Conservation (phyloP, 2,329 filamentous ascomycete species). For the Clonostachys chloroleuca region DNA sequence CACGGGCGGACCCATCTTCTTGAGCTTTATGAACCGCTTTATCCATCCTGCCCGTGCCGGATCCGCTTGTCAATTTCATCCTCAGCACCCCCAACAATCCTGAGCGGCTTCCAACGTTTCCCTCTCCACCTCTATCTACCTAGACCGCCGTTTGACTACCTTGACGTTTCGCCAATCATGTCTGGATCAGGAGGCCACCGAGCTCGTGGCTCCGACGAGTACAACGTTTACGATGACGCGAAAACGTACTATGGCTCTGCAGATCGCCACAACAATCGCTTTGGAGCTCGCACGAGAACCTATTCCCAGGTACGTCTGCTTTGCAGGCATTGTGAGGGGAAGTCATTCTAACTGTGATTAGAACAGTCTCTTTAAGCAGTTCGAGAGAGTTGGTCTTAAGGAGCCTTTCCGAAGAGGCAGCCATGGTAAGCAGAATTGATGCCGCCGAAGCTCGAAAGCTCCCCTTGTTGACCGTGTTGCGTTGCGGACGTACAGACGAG, state of each 20-base stretch:
- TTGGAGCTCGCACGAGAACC: constrained; percentile 47
- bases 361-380: constrained; percentile 49
- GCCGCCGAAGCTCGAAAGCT: neutral
- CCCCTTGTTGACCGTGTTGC: neutral
- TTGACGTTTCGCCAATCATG: too few species aligned
- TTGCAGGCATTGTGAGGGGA: neutral
- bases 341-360: constrained; percentile 13
- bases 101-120: too few species aligned
- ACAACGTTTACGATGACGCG: constrained; percentile 50
- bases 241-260: constrained; percentile 55
- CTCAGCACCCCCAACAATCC: too few species aligned
- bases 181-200: neutral
- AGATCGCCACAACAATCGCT: constrained; percentile 44
- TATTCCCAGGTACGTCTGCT: constrained; percentile 44
- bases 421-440: constrained; percentile 38
- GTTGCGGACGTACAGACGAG: constrained; percentile 61
- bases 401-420: constrained; percentile 55
- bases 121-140: neutral
- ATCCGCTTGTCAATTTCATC: too few species aligned
- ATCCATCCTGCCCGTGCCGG: too few species aligned
- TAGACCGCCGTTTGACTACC: neutral
- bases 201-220: constrained; percentile 32
- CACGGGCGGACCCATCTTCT: too few species aligned
- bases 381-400: constrained; percentile 44
- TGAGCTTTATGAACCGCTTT: too few species aligned